These are phyloP conservation scores for Starmerella geochares DNA, from an alignment of 805 yeast genomes.

Conservation along the genomic window DNA sequence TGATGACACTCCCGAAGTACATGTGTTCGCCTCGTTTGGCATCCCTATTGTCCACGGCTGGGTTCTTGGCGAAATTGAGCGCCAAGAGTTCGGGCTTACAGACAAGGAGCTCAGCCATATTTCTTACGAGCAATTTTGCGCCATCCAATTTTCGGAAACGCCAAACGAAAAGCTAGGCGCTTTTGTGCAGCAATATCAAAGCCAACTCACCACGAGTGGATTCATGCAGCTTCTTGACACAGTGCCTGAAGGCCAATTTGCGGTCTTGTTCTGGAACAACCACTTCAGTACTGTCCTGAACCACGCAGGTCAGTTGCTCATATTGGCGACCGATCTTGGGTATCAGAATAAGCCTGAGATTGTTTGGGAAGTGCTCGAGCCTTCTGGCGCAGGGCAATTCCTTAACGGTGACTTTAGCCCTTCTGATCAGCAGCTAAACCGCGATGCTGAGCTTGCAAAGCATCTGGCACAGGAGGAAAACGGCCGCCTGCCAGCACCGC, in stretches of 20 bases:
- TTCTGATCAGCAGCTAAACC: slow-evolving; percentile 14
- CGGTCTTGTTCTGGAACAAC: slow-evolving; percentile 78
- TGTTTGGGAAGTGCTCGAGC: slow-evolving; percentile 74
- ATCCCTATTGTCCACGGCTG: slow-evolving; percentile 74
- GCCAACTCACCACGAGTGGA: slow-evolving; percentile 71
- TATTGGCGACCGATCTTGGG: slow-evolving; percentile 67
- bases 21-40: slow-evolving; percentile 49
- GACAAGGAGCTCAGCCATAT: slow-evolving; percentile 21
- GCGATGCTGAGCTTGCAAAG: slow-evolving; percentile 30
- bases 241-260: slow-evolving; percentile 45
- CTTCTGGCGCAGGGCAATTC: slow-evolving; percentile 63
- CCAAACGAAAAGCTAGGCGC: slow-evolving; percentile 37
- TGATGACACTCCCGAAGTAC: slow-evolving; percentile 42
- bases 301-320: slow-evolving; percentile 41
- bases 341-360: slow-evolving; percentile 40
- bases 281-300: slow-evolving; percentile 65
- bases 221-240: slow-evolving; percentile 38
- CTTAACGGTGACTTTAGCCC: slow-evolving; percentile 58
- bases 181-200: slow-evolving; percentile 52
- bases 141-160: slow-evolving; percentile 48
- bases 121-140: slow-evolving; percentile 45
- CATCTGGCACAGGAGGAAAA: slow-evolving; percentile 28
- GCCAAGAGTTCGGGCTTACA: slow-evolving; percentile 34
- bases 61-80: slow-evolving; percentile 34
- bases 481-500: background rate